Base-by-base conservation (phyloP, 345 rosid species). In the Psidium friedrichsthalianum region DNA sequence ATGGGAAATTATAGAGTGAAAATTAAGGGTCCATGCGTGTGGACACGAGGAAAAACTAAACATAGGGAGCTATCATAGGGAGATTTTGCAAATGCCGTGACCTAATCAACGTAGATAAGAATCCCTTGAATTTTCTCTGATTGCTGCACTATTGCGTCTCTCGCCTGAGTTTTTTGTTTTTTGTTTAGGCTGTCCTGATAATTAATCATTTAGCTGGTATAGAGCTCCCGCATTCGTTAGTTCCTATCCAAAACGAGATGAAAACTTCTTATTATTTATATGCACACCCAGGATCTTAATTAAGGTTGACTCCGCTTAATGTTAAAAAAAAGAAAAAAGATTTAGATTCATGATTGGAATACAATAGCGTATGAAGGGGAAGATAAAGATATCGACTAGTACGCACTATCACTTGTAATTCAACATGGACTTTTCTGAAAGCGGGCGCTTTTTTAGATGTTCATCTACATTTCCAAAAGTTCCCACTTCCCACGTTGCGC, bases 131-230 rank as follows among this genome's bases (percentile, higher is more conserved):
- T 61, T 29, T 61, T 29, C 2, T 61, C 21, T 61, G 42, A 29
- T 15, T 6, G 32, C n/a, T 58, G 12, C 55, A 52, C 20, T 61
- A 61, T 29, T 6, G 21, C 21, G 5, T 61, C 74, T 61, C 11
- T 61, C 0, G 21, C 5, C 5, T 52, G 27, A 0, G 0, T 27
- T 14, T 61, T 29, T 3, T 59, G 6, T 1, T 59, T 52, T 1
- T 40, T 40, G 42, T 40, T 2, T n/a, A 40, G 42, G 12, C n/a
- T 27, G 1, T 29, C 74, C 29, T 29, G 21, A 61, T 20, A 29
- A 61, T 27, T 14, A 29, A 61, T 29, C 74, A 27, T 14, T n/a
- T 29, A 61, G 6, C 0, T 3, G 0, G 14, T 27, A 61, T 14
- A 61, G 14, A 61, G 29, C 29, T 61, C 29, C 6, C 42, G 14